Percentiles rank a stretch among this genome's conserved stretches.
These are phyloP conservation scores for Apiospora saccharicola DNA, from an alignment of 2,329 filamentous ascomycete genomes.

Conservation along the genomic window DNA sequence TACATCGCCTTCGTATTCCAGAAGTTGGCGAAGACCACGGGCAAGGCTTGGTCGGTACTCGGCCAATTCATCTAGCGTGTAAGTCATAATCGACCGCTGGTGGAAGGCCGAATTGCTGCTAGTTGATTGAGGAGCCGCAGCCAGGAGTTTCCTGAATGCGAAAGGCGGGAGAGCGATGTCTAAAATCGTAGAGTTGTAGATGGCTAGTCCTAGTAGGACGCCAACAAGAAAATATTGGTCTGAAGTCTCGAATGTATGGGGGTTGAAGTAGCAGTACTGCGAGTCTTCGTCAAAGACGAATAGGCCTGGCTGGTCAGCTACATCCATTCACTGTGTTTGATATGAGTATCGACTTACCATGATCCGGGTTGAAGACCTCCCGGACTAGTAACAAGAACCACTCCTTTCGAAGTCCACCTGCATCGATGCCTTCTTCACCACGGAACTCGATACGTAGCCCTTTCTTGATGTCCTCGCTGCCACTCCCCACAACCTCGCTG, in stretches of 20 bases:
- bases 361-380: slow-evolving; percentile 89
- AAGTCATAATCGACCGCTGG: slow-evolving; percentile 69
- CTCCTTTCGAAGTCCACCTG: slow-evolving; percentile 88
- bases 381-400: slow-evolving; percentile 91
- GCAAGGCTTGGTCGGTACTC: slow-evolving; percentile 83
- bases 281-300: slow-evolving; percentile 94
- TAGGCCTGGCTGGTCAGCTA: slow-evolving; percentile 65
- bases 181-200: slow-evolving; percentile 93
- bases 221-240: slow-evolving; percentile 93
- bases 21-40: slow-evolving; percentile 74
- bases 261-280: slow-evolving; percentile 91
- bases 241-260: slow-evolving; percentile 86
- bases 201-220: slow-evolving; percentile 85
- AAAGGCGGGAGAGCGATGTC: slow-evolving; percentile 90
- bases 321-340: slow-evolving; percentile 14
- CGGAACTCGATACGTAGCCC: slow-evolving; percentile 84
- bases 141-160: slow-evolving; percentile 85
- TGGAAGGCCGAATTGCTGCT: slow-evolving; percentile 59
- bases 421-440: slow-evolving; percentile 91
- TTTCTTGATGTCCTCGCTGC: slow-evolving; percentile 89
- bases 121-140: slow-evolving; percentile 72
- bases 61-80: slow-evolving; percentile 81
- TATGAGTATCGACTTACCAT: slow-evolving; percentile 65
- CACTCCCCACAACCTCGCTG: slow-evolving; percentile 82
- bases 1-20: slow-evolving; percentile 87